Evolutionary conservation across 2,329 filamentous ascomycete species (phyloP), one percentile per base, ranked within the genome.

Genomic region (Sporothrix euskadiensis): DNA sequence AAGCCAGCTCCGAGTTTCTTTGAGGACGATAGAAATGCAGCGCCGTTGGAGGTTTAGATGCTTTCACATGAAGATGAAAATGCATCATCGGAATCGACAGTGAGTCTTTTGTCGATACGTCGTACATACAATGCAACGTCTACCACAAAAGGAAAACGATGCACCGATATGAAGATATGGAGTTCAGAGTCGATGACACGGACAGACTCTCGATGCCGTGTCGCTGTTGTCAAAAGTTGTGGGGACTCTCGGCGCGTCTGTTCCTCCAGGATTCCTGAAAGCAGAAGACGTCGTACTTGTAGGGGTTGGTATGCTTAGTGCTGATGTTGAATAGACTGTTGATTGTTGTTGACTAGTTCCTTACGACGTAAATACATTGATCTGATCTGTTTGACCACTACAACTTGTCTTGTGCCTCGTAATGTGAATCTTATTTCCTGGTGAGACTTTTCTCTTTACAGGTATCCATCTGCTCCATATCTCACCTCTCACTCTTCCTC

Each of bases 181-280:
- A 4, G 10, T 19, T 14, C 44, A 19, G 10, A 49, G 14, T 49
- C 14, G 14, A 49, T 14, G 14, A 65, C 59, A 44, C 59, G 59
- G 59, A 65, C 35, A 65, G 35, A 65, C 59, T 65, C 59, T 44
- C 35, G n/a, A 41, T 16, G 39, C 59, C 59, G 30, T n/a, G 30
- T 59, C 30, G 56, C 30, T 59, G 3, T 12, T 56, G 52, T 14
- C n/a, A 26, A 26, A 6, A 44, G 41, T 56, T 56, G 12, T 35
- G 30, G 30, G 52, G 10, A 30, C 30, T 7, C 4, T 35, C 56
- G 56, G 56, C 30, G 30, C 12, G 30, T 59, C 16, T 35, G 14
- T 59, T 59, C 56, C 30, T 35, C 56, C 56, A 59, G 56, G 30
- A 59, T 35, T 1, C 30, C 16, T 49, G 44, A 49, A 49, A 49